Evolutionary conservation across 1,284 basidiomycete genomes (phyloP), one percentile per base, ranked within the genome.

Genomic region (Ganoderma resinaceum): DNA sequence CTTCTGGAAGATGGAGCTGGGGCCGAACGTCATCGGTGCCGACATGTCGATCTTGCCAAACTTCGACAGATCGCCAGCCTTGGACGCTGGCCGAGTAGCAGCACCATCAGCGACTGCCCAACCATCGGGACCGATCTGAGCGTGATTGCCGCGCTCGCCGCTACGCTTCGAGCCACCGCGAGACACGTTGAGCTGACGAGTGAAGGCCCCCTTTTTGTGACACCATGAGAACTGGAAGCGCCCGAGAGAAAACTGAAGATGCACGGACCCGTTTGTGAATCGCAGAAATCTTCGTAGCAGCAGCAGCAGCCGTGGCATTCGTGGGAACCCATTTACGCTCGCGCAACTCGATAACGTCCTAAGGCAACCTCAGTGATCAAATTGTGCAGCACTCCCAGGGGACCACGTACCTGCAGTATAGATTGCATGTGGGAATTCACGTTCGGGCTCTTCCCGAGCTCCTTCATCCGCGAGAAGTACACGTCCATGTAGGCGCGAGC

Each of bases 391-490:
- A 23, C 18, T 14, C 11, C 40, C 9, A 33, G 42, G 31, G 42
- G 26, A 42, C 23, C 29, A 84, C 88, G 67, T 72, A 96, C 95
- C 88, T 94, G 88, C 68, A 99, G 87, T 96, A 98, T 98, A 84
- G 95, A 98, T 68, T 92, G 90, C 88, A 98, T 95, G 78, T 97
- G 92, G 38, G 95, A 90, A 67, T 89, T 91, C 72, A 98, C 89
- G 66, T 91, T 90, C 37, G 79, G 83, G 75, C 88, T 93, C 82
- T 92, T 92, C 59, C 87, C 83, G 71, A 98, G 85, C 77, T 93
- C 90, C 77, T 90, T 88, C 89, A 99, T 97, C 62, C 96, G 89
- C 64, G 89, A 85, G 84, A 99, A 98, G 86, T 98, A 98, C 57
- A 97, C 91, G 75, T 95, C 92, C 89, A 99, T 94, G 76, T 95